Percentiles rank a stretch among this genome's conserved stretches.
These are phyloP conservation scores for Logfia minima DNA, from an alignment of 129 eudicot genomes.

Conservation along the genomic window DNA sequence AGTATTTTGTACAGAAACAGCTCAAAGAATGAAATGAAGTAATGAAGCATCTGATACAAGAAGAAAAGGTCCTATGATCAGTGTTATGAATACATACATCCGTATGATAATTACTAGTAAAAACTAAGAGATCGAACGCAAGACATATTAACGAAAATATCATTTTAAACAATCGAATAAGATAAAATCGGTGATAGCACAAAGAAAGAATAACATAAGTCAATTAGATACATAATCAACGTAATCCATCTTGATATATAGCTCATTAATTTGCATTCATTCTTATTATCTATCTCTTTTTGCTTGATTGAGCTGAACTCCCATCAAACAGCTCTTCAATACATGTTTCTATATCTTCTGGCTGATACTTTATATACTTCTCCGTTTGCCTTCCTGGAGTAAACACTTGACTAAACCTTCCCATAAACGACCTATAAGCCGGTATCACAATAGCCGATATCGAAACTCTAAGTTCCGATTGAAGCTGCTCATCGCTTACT, in stretches of 20 bases:
- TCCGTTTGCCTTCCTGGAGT: conserved; percentile 89
- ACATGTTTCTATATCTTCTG: conserved; percentile 73
- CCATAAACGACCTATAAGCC: conserved; percentile 80
- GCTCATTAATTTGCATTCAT: not conserved
- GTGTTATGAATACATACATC: not conserved
- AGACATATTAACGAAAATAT: not conserved
- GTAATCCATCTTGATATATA: not conserved
- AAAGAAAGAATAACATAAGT: not conserved
- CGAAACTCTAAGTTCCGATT: conserved; percentile 83
- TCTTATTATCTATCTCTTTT: conserved; percentile 40
- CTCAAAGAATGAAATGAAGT: too few relatives aligned
- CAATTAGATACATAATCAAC: too few relatives aligned
- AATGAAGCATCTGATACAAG: too few relatives aligned
- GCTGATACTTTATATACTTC: conserved; percentile 81
- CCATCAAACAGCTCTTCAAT: conserved; percentile 85
- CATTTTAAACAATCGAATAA: not conserved
- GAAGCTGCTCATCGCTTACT: conserved; percentile 79
- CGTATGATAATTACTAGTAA: too few relatives aligned
- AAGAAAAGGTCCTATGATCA: not conserved
- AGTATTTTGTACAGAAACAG: too few relatives aligned
- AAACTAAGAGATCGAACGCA: not conserved
- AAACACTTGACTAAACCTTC: conserved; percentile 64
- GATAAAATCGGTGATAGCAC: not conserved
- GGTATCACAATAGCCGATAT: conserved; percentile 76
- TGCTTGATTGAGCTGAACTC: conserved; percentile 27